phyloP scores from a whole-genome alignment of 2,329 filamentous ascomycete species.

The Chrysoporthe austroafricana region DNA sequence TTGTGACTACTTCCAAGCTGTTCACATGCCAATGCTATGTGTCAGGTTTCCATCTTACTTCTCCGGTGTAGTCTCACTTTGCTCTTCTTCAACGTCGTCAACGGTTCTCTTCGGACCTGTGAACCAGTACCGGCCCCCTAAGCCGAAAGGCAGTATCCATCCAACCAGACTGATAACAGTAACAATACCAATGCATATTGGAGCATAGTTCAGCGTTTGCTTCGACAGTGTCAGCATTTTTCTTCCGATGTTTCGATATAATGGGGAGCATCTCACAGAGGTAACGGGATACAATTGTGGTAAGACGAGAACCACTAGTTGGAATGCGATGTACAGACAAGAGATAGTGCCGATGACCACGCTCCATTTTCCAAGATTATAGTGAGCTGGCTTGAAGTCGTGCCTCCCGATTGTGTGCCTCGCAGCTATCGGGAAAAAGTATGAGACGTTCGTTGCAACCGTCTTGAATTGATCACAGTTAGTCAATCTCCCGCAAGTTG shows the following conservation, averaged over 20 bases:
- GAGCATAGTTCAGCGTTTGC: constrained; percentile 44
- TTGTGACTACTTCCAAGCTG: no score
- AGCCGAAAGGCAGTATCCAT: constrained; percentile 41
- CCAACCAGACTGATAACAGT: constrained; percentile 40
- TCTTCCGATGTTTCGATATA: neutral
- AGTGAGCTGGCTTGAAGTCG: constrained; percentile 40
- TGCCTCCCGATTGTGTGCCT: constrained; percentile 42
- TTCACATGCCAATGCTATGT: neutral
- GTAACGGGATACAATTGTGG: constrained; percentile 45
- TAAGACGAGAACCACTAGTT: constrained; percentile 42
- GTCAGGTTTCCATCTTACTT: neutral
- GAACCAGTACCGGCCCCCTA: constrained; percentile 43
- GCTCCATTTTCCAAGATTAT: constrained; percentile 39
- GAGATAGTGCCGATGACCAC: constrained; percentile 36
- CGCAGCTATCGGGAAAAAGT: constrained; percentile 44
- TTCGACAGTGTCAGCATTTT: neutral
- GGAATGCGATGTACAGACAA: constrained; percentile 40
- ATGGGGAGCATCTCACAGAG: neutral
- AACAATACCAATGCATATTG: constrained; percentile 43
- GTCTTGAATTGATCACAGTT: constrained; percentile 28
- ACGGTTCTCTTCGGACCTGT: constrained; percentile 43
- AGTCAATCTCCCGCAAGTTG: neutral
- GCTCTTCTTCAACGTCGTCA: constrained; percentile 20
- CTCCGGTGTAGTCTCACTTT: neutral
- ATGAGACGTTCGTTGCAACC: constrained; percentile 43